phyloP scores from a whole-genome alignment of 1,284 basidiomycete species.

The Trichosporon sp. region DNA sequence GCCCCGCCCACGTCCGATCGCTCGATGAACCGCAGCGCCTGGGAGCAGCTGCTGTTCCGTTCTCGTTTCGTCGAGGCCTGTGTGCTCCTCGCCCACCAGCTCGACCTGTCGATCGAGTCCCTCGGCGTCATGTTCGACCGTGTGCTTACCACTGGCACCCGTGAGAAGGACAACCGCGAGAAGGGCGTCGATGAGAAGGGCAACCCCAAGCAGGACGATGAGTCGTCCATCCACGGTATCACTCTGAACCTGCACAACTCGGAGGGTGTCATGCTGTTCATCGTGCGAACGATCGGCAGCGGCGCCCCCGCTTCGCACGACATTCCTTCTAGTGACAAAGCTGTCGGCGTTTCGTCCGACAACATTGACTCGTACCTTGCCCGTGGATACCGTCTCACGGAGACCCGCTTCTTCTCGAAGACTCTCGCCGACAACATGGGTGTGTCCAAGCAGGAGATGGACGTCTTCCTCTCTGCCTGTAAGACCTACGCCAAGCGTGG shows the following conservation, averaged over 20 bases:
- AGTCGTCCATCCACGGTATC: slow-evolving; percentile 47
- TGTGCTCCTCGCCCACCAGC: slow-evolving; percentile 49
- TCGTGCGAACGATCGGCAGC: slow-evolving; percentile 51
- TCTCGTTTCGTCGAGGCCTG: slow-evolving; percentile 53
- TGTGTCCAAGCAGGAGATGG: slow-evolving; percentile 52
- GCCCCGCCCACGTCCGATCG: slow-evolving; percentile 26
- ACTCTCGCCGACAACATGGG: slow-evolving; percentile 52
- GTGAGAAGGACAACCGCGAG: slow-evolving; percentile 21
- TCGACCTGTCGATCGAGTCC: slow-evolving; percentile 52
- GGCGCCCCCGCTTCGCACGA: slow-evolving; percentile 33
- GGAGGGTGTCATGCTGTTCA: slow-evolving; percentile 54
- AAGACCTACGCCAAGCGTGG: slow-evolving; percentile 55
- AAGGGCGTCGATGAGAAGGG: slow-evolving; percentile 25
- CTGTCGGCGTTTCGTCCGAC: slow-evolving; percentile 30
- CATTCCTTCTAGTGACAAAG: slow-evolving; percentile 28
- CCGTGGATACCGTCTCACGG: slow-evolving; percentile 53
- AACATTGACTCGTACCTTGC: slow-evolving; percentile 51
- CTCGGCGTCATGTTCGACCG: slow-evolving; percentile 63
- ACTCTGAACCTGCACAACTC: slow-evolving; percentile 40
- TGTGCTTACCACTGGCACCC: slow-evolving; percentile 52
- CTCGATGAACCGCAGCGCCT: slow-evolving; percentile 24
- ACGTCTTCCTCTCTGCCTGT: slow-evolving; percentile 51
- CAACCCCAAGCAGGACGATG: slow-evolving; percentile 32
- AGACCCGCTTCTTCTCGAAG: slow-evolving; percentile 53
- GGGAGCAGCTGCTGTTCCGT: slow-evolving; percentile 48